phyloP scores from a whole-genome alignment of 495 filamentous ascomycete genomes.

The Cercophora scortea region DNA sequence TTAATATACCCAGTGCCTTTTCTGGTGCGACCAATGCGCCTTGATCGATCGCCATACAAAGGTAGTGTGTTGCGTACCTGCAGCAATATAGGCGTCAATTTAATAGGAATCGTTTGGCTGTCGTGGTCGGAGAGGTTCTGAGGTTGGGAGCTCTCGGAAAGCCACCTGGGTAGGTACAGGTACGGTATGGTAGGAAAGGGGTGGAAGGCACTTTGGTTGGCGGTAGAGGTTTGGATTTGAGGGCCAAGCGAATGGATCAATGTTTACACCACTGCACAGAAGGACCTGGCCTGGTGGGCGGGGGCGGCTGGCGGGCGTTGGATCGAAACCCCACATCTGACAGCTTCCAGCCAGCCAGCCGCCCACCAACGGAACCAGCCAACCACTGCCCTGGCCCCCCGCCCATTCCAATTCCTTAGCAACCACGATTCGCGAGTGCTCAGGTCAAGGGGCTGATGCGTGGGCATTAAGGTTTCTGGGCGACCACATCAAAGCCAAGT shows the following conservation, averaged over 20 bases:
- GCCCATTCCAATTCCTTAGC: neutral
- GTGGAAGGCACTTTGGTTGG: conserved; percentile 5
- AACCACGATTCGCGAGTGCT: neutral
- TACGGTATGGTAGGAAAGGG: neutral
- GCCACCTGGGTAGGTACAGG: no score
- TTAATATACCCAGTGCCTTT: conserved; percentile 13
- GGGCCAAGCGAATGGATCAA: neutral
- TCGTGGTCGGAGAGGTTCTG: neutral
- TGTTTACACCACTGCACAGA: conserved; percentile 5
- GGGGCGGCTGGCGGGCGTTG: no score
- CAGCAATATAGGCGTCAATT: conserved; percentile 10
- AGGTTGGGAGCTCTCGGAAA: neutral
- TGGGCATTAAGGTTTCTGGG: neutral
- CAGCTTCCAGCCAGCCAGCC: no score
- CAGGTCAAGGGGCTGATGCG: no score
- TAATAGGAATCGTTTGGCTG: conserved; percentile 10
- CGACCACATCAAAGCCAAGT: neutral
- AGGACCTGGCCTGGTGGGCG: neutral
- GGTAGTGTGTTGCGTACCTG: conserved; percentile 9
- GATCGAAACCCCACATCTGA: no score
- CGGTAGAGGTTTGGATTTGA: neutral
- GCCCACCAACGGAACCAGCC: no score
- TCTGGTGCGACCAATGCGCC: neutral
- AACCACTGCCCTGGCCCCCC: no score
- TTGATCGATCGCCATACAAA: neutral